Percentiles rank a stretch among this genome's conserved stretches.
Evolutionary conservation across 2,329 filamentous ascomycete species (phyloP).

Genomic region (Xylaria sp.): DNA sequence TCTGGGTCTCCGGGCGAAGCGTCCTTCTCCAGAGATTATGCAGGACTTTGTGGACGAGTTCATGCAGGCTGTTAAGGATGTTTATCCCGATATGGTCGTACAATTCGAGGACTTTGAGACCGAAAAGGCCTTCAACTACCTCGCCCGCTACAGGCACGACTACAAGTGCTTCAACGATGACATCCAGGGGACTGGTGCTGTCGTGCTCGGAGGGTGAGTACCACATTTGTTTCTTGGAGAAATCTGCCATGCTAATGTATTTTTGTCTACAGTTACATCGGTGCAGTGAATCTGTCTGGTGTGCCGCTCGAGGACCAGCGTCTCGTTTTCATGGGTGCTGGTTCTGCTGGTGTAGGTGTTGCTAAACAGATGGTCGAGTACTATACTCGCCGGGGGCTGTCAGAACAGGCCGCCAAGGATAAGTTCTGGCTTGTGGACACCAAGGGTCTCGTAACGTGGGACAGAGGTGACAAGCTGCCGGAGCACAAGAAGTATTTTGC

Average conservation of each 20-base stretch:
- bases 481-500: constrained; percentile 84
- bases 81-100: constrained; percentile 71
- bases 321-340: constrained; percentile 94
- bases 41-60: constrained; percentile 95
- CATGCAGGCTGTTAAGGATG: constrained; percentile 86
- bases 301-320: constrained; percentile 88
- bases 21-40: constrained; percentile 78
- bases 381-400: constrained; percentile 90
- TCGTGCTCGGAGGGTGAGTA: constrained; percentile 80
- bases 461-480: constrained; percentile 91
- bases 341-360: constrained; percentile 94
- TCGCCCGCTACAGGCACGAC: constrained; percentile 84
- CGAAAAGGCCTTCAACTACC: constrained; percentile 85
- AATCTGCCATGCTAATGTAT: constrained; percentile 23
- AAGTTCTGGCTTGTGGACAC: constrained; percentile 99
- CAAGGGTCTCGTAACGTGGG: constrained; percentile 89
- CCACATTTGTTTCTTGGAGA: neutral
- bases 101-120: constrained; percentile 99
- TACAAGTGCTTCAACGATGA: constrained; percentile 99
- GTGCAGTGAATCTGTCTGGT: constrained; percentile 80
- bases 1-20: constrained; percentile 84
- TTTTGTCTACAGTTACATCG: constrained; percentile 56
- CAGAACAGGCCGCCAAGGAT: constrained; percentile 82
- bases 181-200: constrained; percentile 95
- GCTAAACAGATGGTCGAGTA: constrained; percentile 97